A percentile compares a stretch with the other conserved stretches of the same genome.
phyloP scores from a whole-genome alignment of 2,329 filamentous ascomycete genomes.

The Aureobasidium sp. region DNA sequence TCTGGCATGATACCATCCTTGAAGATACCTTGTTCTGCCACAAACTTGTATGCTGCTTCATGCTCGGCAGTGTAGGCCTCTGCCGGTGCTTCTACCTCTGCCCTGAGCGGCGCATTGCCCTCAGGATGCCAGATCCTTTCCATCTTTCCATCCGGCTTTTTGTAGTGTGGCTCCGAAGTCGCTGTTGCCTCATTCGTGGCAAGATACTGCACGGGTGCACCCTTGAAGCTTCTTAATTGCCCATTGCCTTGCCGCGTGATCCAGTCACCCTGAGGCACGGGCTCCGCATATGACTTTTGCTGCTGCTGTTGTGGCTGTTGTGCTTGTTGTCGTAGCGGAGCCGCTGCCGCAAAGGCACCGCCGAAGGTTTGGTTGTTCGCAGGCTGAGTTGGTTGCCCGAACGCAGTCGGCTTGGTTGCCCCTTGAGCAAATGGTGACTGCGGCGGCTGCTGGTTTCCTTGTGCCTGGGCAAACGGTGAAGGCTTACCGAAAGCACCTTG shows the following conservation, averaged over 20 bases:
- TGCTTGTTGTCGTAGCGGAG: neutral
- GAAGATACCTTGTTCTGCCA: slow-evolving; percentile 60
- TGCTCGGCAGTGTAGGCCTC: slow-evolving; percentile 51
- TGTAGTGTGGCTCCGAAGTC: neutral
- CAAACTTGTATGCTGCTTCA: slow-evolving; percentile 55
- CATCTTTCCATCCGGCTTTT: slow-evolving; percentile 42
- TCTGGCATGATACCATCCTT: slow-evolving; percentile 64
- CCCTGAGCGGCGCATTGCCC: slow-evolving; percentile 49
- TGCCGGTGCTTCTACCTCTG: slow-evolving; percentile 51
- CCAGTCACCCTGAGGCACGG: slow-evolving; percentile 1
- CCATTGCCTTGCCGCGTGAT: neutral
- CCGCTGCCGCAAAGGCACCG: neutral
- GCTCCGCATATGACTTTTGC: neutral
- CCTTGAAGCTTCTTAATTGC: neutral
- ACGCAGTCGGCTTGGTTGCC: slow-evolving; percentile 7
- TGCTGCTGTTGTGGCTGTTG: neutral
- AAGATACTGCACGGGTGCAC: neutral
- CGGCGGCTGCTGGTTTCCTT: slow-evolving; percentile 7
- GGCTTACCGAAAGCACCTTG: slow-evolving; percentile 13
- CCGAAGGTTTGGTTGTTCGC: neutral
- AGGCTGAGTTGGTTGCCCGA: slow-evolving; percentile 14
- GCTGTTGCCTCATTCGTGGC: neutral
- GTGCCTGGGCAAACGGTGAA: slow-evolving; percentile 11
- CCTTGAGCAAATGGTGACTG: slow-evolving; percentile 15
- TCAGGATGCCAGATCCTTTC: slow-evolving; percentile 65